phyloP scores from a whole-genome alignment of 2,329 filamentous ascomycete genomes.

The Raffaelea albimanens region DNA sequence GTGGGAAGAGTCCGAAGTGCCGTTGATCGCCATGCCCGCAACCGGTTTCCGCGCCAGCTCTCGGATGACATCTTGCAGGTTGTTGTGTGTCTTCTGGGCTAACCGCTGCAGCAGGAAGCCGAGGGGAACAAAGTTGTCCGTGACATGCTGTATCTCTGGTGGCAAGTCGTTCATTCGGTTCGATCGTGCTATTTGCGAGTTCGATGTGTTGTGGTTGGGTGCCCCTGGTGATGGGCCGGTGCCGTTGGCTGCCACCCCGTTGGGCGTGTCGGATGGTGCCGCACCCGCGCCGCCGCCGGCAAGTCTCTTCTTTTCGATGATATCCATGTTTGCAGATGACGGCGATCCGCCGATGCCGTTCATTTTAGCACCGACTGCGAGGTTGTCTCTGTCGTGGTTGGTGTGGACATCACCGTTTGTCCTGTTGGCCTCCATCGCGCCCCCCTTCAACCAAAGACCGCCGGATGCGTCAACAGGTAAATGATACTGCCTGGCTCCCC shows the following conservation, averaged over 20 bases:
- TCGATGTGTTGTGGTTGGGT: background rate
- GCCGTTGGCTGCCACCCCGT: background rate
- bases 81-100: slow-evolving; percentile 74
- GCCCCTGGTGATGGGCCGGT: slow-evolving; percentile 3
- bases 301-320: slow-evolving; percentile 2
- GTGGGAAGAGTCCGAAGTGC: slow-evolving; percentile 28
- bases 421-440: slow-evolving; percentile 29
- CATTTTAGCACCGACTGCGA: too few species aligned
- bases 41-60: slow-evolving; percentile 61
- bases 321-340: background rate
- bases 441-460: background rate
- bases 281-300: slow-evolving; percentile 9
- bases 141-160: slow-evolving; percentile 60
- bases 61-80: slow-evolving; percentile 59
- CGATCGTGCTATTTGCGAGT: slow-evolving; percentile 2
- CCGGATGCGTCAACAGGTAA: too few species aligned
- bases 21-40: slow-evolving; percentile 41
- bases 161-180: slow-evolving; percentile 45
- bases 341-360: too few species aligned
- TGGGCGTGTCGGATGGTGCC: too few species aligned
- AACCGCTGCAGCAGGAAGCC: slow-evolving; percentile 66
- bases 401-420: slow-evolving; percentile 40
- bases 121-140: slow-evolving; percentile 66
- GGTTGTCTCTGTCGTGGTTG: slow-evolving; percentile 42
- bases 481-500: too few species aligned